These are phyloP conservation scores for Globisporangium alternatum DNA, from an alignment of 352 stramenopile genomes.

Conservation along the genomic window DNA sequence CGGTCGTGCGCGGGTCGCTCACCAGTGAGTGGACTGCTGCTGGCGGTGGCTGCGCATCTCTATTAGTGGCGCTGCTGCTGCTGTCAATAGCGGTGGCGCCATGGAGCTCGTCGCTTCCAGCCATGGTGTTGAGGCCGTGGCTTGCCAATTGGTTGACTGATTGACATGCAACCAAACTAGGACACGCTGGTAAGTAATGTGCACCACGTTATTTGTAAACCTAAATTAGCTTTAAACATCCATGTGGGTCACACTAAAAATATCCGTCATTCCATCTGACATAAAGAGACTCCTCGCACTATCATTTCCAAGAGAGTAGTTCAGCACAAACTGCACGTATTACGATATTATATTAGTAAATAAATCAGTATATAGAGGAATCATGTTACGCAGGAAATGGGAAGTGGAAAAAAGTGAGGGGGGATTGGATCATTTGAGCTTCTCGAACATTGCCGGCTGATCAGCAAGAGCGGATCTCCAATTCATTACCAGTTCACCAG, in stretches of 20 bases:
- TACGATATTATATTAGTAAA: too few relatives aligned
- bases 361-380: too few relatives aligned
- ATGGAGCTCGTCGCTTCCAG: conserved; percentile 9
- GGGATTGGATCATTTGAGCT: background rate
- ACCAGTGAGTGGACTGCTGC: conserved; percentile 25
- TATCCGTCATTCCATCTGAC: background rate
- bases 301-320: too few relatives aligned
- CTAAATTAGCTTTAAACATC: background rate
- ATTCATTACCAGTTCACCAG: background rate
- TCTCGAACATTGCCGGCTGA: conserved; percentile 13
- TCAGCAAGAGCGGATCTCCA: conserved; percentile 2
- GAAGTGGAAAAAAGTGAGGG: too few relatives aligned
- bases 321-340: too few relatives aligned
- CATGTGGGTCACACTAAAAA: conserved; percentile 3
- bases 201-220: background rate
- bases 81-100: background rate
- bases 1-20: conserved; percentile 38
- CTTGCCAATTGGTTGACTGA: background rate
- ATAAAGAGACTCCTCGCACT: too few relatives aligned
- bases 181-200: background rate
- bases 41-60: background rate
- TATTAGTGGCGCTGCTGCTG: background rate
- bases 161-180: background rate
- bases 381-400: too few relatives aligned
- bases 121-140: background rate